These are phyloP conservation scores for Kodamaea nitidulidarum DNA, from an alignment of 805 yeast genomes.

Conservation along the genomic window DNA sequence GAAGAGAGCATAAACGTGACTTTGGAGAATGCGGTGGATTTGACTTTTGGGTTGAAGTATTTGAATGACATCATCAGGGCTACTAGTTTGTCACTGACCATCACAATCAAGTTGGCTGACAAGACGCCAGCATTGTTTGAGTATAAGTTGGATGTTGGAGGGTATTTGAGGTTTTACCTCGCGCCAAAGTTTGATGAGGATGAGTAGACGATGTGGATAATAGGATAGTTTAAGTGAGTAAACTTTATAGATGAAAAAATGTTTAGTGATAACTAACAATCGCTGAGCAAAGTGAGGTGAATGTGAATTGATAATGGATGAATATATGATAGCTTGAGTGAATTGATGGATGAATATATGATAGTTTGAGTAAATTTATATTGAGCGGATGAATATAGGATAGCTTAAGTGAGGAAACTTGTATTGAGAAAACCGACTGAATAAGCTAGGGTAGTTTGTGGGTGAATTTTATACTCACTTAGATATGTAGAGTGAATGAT, in stretches of 20 bases:
- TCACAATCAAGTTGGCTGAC: conserved; percentile 82
- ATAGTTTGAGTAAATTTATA: too few relatives aligned
- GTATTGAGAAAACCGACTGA: too few relatives aligned
- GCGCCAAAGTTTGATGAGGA: conserved; percentile 98
- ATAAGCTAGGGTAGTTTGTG: too few relatives aligned
- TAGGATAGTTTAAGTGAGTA: conserved; percentile 30
- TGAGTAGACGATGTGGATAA: conserved; percentile 30
- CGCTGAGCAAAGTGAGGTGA: too few relatives aligned
- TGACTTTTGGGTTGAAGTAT: conserved; percentile 89
- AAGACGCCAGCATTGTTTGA: conserved; percentile 93
- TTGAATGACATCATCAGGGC: conserved; percentile 90
- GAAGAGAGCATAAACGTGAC: conserved; percentile 72
- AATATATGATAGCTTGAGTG: too few relatives aligned
- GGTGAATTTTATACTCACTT: too few relatives aligned
- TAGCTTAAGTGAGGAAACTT: too few relatives aligned
- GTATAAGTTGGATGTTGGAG: conserved; percentile 79
- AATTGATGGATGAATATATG: too few relatives aligned
- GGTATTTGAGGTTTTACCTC: conserved; percentile 89
- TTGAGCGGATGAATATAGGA: too few relatives aligned
- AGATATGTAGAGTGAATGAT: too few relatives aligned
- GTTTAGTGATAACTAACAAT: neutral
- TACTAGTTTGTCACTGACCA: conserved; percentile 67
- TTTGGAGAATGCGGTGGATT: conserved; percentile 79
- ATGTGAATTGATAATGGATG: too few relatives aligned
- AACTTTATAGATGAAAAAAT: neutral